Base-by-base conservation (phyloP, 2,329 filamentous ascomycete genomes). In the Colletotrichum gloeosporioides region DNA sequence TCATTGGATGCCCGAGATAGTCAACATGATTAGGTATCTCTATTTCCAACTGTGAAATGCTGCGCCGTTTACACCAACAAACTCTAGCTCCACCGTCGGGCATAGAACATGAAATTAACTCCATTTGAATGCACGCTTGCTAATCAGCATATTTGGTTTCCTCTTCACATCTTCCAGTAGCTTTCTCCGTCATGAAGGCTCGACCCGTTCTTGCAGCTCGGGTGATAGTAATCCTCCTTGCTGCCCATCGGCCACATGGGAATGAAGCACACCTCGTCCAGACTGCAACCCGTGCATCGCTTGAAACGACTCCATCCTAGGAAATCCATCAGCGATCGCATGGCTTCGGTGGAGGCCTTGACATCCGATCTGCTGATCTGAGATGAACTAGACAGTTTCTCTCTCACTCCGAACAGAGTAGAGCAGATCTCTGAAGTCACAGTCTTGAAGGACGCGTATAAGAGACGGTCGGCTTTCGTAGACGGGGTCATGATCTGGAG, bases 211-310 rank as follows among this genome's bases (percentile, higher is more conserved):
- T 69, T 59, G 29, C 64, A 73, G 13, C 34, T 53, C 3, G 71
- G 71, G 25, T 53, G 36, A 0, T 85, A 86, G 78, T 92, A 90
- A 79, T 93, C 92, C 29, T 90, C 86, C 0, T 83, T 79, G 0
- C 83, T 86, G 0, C 92, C 92, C 81, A 88, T 85, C 0, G 92
- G 92, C 91, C 91, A 94, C 79, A 93, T 92, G 2, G 91, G 91
- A 22, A 93, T 84, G 57, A 91, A 87, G 76, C 92, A 91, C 3
- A 92, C 82, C 81, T 93, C 88, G 61, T 90, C 86, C 8, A 85
- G 84, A 0, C 79, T 81, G 79, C 92, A 94, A 1, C 86, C 85
- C 7, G 85, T 83, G 68, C 90, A 91, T 63, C 88, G 85, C 78
- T 91, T 92, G 91, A 91, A 93, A 0, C 84, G 87, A 3, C 90